Evolutionary conservation across 257 asterid genomes (phyloP).

Genomic region (Osmanthus fragrans): DNA sequence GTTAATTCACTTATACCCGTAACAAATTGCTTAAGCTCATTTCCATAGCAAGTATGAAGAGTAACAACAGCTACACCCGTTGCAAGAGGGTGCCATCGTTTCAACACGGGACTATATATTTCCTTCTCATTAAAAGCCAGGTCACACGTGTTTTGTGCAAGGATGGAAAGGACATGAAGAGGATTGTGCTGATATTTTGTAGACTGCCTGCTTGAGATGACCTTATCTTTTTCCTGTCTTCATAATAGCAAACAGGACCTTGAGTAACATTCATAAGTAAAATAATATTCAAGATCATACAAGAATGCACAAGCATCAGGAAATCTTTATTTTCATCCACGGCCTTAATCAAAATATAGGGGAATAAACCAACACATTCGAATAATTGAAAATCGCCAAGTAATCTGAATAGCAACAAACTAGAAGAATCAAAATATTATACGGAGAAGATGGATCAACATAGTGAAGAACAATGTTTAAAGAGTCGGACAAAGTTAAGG

Average conservation of each 20-base stretch:
- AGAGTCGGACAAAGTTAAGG: conserved; percentile 10
- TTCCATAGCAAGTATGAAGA: conserved; percentile 79
- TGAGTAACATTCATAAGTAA: conserved; percentile 36
- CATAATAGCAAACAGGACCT: conserved; percentile 47
- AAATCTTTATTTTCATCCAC: background rate
- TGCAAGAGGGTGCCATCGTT: conserved; percentile 87
- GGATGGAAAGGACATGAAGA: conserved; percentile 74
- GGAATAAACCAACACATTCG: background rate
- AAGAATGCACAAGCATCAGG: background rate
- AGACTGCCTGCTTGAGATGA: conserved; percentile 62
- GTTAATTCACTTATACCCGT: conserved; percentile 69
- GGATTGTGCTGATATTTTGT: conserved; percentile 64
- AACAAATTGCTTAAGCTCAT: conserved; percentile 73
- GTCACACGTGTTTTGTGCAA: conserved; percentile 73
- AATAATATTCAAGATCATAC: background rate
- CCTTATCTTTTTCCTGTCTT: conserved; percentile 89
- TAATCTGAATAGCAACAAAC: background rate
- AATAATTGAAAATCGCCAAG: background rate
- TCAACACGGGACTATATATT: conserved; percentile 79
- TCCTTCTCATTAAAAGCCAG: conserved; percentile 88
- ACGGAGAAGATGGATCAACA: background rate
- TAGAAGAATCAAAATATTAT: background rate
- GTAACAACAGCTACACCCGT: conserved; percentile 88
- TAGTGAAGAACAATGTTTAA: conserved; percentile 6
- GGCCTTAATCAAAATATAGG: background rate